Percentiles rank a stretch among this genome's conserved stretches.
phyloP scores from a whole-genome alignment of 371 early-diverging fungal genomes.

The Mucor indicus region DNA sequence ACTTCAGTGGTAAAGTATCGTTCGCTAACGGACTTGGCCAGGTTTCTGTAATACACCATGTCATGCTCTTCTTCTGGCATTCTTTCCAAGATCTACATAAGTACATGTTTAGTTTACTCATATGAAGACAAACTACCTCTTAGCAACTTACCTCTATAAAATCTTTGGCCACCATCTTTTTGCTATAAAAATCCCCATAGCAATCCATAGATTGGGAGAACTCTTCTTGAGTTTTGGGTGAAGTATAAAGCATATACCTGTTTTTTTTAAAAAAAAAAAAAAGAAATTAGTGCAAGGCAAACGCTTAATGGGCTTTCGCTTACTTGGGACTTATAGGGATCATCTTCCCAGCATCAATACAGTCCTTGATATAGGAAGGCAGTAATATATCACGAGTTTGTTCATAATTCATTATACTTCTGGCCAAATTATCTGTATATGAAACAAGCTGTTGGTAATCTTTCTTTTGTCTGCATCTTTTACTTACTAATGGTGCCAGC shows the following conservation, averaged over 20 bases:
- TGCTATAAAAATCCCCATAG: conserved; percentile 67
- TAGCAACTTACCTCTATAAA: conserved; percentile 1
- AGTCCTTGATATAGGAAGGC: conserved; percentile 58
- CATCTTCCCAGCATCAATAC: conserved; percentile 43
- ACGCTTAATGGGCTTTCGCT: no score
- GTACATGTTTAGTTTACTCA: no score
- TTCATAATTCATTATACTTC: conserved; percentile 43
- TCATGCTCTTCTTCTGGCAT: neutral
- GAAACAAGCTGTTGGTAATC: neutral
- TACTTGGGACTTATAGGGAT: conserved; percentile 62
- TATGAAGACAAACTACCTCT: no score
- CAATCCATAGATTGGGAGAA: conserved; percentile 58
- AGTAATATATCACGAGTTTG: conserved; percentile 50
- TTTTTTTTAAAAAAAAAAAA: no score
- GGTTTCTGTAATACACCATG: neutral
- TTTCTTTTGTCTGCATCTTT: neutral
- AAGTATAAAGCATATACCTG: conserved; percentile 62
- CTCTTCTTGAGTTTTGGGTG: conserved; percentile 34
- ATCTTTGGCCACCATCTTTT: conserved; percentile 18
- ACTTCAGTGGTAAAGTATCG: conserved; percentile 29
- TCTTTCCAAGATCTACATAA: neutral
- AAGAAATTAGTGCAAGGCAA: no score
- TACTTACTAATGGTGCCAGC: conserved; percentile 50
- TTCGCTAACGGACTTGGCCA: conserved; percentile 8
- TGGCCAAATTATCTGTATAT: conserved; percentile 40